Conservation (phyloP, 805 yeast genomes). For the Candida insectorum region DNA sequence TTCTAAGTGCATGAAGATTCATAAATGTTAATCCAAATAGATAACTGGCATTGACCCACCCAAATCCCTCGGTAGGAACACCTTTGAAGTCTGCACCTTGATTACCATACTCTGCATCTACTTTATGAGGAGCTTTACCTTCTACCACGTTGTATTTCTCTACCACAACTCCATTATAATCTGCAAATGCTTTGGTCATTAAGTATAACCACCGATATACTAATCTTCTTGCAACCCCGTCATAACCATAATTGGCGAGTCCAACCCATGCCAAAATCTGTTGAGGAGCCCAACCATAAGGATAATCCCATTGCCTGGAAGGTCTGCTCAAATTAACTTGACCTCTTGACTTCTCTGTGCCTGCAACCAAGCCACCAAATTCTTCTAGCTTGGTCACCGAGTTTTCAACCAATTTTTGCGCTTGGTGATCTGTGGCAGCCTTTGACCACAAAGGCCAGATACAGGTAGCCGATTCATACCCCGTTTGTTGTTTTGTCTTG, state of each 20-base stretch:
- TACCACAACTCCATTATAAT: slow-evolving; percentile 89
- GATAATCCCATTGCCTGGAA: slow-evolving; percentile 97
- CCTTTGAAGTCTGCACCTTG: slow-evolving; percentile 93
- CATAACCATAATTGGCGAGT: slow-evolving; percentile 65
- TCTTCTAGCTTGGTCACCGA: slow-evolving; percentile 73
- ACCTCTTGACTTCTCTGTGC: slow-evolving; percentile 74
- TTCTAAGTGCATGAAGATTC: slow-evolving; percentile 65
- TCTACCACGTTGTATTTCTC: slow-evolving; percentile 91
- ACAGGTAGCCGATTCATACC: slow-evolving; percentile 82
- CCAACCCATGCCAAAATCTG: slow-evolving; percentile 95
- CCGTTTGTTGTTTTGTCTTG: slow-evolving; percentile 48
- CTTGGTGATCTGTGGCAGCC: slow-evolving; percentile 62
- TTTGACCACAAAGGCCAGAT: slow-evolving; percentile 93
- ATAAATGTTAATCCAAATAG: slow-evolving; percentile 66
- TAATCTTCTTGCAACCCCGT: slow-evolving; percentile 61
- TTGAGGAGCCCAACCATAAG: slow-evolving; percentile 98
- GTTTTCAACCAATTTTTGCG: slow-evolving; percentile 51
- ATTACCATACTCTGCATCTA: slow-evolving; percentile 94
- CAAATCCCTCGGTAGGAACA: slow-evolving; percentile 94
- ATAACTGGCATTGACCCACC: slow-evolving; percentile 95
- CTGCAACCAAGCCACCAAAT: slow-evolving; percentile 85
- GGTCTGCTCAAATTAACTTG: slow-evolving; percentile 66
- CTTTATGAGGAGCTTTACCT: slow-evolving; percentile 81
- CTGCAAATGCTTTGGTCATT: slow-evolving; percentile 88
- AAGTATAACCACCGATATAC: slow-evolving; percentile 86